Evolutionary conservation across 768 basidiomycete genomes (phyloP), one percentile per base, ranked within the genome.

Genomic region (Mycena kentingensis): DNA sequence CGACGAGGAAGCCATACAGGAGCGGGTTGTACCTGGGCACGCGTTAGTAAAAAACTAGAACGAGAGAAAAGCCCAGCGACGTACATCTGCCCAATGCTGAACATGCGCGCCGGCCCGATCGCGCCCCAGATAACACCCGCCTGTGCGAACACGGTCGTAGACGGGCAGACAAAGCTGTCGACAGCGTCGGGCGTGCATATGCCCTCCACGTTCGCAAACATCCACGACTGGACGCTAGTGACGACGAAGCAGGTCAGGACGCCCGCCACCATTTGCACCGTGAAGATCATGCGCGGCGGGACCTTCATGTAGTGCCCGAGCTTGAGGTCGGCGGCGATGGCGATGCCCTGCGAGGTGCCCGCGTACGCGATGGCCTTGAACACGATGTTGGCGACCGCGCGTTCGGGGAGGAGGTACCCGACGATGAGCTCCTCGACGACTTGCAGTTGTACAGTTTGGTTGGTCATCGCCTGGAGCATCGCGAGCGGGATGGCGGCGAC

Each of bases 261-360:
- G 5, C 81, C 77, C 6, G 89, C 78, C 38, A 85, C 66, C 46
- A 85, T 69, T 63, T 93, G 90, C 26, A 80, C 71, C n/a, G 63
- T 34, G 73, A 95, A 94, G 79, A 91, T 88, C 54, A 83, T 72
- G 51, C 88, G 82, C 41, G 91, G 93, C 7, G 90, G 88, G 45
- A 93, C 74, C 75, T 94, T 93, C 87, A 90, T 88, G 72, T 93
- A 93, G 67, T 92, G 89, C 24, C 88, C 91, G 38, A 93, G 80
- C 71, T 95, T 95, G 62, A 93, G 74, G 64, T 90, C 85, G 27
- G 82, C 82, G 11, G 84, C 74, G 63, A 89, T 92, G 19, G 74
- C 70, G 52, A 88, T 69, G 0, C 85, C 84, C 65, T 92, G 88
- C 49, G 69, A 69, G 26, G 79, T 77, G 13, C 82, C 77, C 51